These are phyloP conservation scores for Dissophora ornata DNA, from an alignment of 192 early-diverging fungal genomes.

Conservation along the genomic window DNA sequence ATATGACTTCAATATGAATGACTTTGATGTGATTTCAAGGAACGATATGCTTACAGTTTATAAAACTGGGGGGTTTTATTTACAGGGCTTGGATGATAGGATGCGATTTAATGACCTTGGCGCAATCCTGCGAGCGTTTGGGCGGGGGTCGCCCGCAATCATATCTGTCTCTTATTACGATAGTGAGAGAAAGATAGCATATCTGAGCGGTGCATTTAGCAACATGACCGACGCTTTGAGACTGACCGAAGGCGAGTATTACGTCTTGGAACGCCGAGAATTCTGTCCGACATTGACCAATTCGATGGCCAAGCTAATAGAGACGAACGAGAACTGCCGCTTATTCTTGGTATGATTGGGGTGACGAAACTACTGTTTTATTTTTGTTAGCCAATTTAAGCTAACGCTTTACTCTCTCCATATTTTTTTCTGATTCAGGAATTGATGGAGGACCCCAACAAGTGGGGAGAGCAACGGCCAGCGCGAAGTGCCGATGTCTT, in stretches of 20 bases:
- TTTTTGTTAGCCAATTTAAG: too few relatives aligned
- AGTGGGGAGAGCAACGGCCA: constrained; percentile 47
- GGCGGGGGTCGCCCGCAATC: constrained; percentile 17
- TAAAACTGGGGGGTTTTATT: too few relatives aligned
- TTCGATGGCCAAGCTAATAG: constrained; percentile 27
- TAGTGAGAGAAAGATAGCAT: constrained; percentile 17
- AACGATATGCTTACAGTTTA: not conserved
- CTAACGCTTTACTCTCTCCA: too few relatives aligned
- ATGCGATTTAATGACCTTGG: constrained; percentile 31
- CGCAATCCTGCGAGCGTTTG: constrained; percentile 3
- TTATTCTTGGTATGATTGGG: constrained; percentile 30
- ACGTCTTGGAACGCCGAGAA: constrained; percentile 37
- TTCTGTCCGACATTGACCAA: constrained; percentile 23
- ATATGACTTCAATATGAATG: too few relatives aligned
- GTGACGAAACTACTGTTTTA: too few relatives aligned
- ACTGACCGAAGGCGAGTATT: constrained; percentile 10
- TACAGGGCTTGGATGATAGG: constrained; percentile 22
- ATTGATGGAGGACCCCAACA: constrained; percentile 54
- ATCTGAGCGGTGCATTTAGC: constrained; percentile 22
- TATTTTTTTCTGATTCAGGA: constrained; percentile 29
- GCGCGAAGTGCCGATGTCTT: constrained; percentile 30
- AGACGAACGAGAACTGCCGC: constrained; percentile 22
- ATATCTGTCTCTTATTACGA: constrained; percentile 13
- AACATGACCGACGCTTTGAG: constrained; percentile 20
- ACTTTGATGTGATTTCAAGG: too few relatives aligned